Conservation (phyloP, 805 yeast genomes). For the Zygosaccharomyces bisporus region DNA sequence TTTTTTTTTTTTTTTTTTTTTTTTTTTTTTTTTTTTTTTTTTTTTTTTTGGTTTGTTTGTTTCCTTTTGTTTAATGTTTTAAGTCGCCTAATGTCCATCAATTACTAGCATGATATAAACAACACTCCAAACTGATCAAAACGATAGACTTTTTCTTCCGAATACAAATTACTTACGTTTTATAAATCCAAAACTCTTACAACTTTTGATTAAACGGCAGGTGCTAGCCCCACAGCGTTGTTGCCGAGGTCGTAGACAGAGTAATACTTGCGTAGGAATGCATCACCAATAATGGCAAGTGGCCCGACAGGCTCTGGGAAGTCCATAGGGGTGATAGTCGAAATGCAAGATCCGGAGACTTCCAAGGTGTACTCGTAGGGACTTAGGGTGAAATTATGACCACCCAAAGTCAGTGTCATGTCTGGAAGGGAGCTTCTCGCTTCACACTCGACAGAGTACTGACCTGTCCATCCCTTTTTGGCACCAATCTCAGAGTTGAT, state of each 20-base stretch:
- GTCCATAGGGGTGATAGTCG: conserved; percentile 96
- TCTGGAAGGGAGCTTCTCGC: conserved; percentile 83
- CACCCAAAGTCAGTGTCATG: conserved; percentile 83
- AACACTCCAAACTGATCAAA: neutral
- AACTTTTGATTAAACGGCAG: conserved; percentile 46
- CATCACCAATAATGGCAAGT: conserved; percentile 93
- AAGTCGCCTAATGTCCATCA: neutral
- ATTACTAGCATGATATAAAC: no score
- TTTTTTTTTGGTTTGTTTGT: neutral
- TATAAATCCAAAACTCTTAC: neutral
- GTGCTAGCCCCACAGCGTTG: conserved; percentile 92
- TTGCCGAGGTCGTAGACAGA: conserved; percentile 88
- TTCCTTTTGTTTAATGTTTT: neutral
- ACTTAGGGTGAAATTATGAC: conserved; percentile 84
- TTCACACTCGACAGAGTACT: conserved; percentile 89
- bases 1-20: neutral
- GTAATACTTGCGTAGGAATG: conserved; percentile 93
- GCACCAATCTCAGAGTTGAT: conserved; percentile 96
- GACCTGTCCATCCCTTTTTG: conserved; percentile 95
- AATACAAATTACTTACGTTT: neutral
- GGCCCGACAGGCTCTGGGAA: conserved; percentile 97
- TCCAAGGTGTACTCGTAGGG: conserved; percentile 93
- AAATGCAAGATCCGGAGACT: conserved; percentile 90
- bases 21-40: neutral
- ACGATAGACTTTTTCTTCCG: neutral